Percentiles rank a stretch among this genome's conserved stretches.
Evolutionary conservation across 192 early-diverging fungal genomes (phyloP).

Genomic region (Backusella sp.): DNA sequence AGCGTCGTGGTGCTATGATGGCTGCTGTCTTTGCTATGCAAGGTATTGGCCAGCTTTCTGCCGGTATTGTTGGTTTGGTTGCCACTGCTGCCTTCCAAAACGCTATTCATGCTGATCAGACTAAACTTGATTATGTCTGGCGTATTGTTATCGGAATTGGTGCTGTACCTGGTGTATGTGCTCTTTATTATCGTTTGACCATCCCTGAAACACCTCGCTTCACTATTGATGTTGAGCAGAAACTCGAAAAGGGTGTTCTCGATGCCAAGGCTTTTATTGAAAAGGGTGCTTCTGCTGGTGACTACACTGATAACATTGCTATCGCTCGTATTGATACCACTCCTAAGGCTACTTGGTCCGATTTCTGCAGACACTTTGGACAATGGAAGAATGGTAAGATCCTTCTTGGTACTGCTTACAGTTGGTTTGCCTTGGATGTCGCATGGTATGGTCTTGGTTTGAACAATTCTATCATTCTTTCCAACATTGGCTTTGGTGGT

Average conservation of each 20-base stretch:
- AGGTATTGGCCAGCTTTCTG: slow-evolving; percentile 85
- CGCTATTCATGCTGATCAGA: slow-evolving; percentile 59
- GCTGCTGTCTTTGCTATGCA: slow-evolving; percentile 92
- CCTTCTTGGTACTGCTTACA: slow-evolving; percentile 70
- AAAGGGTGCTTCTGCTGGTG: slow-evolving; percentile 42
- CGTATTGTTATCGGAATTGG: slow-evolving; percentile 85
- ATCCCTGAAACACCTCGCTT: slow-evolving; percentile 96
- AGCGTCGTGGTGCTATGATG: slow-evolving; percentile 88
- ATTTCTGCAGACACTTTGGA: slow-evolving; percentile 71
- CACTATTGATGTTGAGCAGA: slow-evolving; percentile 66
- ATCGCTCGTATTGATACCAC: slow-evolving; percentile 20
- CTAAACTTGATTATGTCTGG: slow-evolving; percentile 87
- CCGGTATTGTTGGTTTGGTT: slow-evolving; percentile 74
- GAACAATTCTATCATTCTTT: slow-evolving; percentile 73
- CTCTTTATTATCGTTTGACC: slow-evolving; percentile 92
- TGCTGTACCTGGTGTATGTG: slow-evolving; percentile 74
- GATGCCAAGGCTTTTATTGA: slow-evolving; percentile 46
- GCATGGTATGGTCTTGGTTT: slow-evolving; percentile 85
- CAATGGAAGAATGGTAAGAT: slow-evolving; percentile 80
- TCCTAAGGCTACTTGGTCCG: slow-evolving; percentile 44
- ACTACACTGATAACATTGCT: slow-evolving; percentile 40
- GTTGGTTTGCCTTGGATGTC: slow-evolving; percentile 79
- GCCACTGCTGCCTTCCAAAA: slow-evolving; percentile 70
- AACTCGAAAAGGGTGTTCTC: slow-evolving; percentile 62
- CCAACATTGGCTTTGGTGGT: slow-evolving; percentile 64